Conservation (phyloP, 805 yeast genomes). For the Yarrowia deformans region DNA sequence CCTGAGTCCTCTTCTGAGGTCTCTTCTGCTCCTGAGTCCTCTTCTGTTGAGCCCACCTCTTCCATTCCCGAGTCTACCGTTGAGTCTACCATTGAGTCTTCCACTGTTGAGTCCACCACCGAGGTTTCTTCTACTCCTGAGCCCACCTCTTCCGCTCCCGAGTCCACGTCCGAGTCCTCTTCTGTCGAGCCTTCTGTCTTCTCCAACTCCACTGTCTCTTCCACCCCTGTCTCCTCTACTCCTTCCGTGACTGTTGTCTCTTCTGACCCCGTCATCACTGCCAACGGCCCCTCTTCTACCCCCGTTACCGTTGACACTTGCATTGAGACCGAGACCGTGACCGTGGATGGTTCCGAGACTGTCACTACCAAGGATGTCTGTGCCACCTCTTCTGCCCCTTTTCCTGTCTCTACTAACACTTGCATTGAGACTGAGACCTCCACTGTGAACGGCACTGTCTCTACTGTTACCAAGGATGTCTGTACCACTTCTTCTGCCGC, state of each 20-base stretch:
- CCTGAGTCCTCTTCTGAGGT: conserved; percentile 2
- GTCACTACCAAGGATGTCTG: conserved; percentile 6
- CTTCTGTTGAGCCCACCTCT: conserved; percentile 21
- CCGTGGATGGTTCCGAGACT: neutral
- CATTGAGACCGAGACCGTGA: neutral
- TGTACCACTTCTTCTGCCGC: neutral
- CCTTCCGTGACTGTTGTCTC: neutral
- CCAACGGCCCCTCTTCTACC: neutral
- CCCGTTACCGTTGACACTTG: neutral
- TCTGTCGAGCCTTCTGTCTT: neutral
- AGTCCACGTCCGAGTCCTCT: neutral
- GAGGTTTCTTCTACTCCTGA: neutral
- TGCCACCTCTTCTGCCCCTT: neutral
- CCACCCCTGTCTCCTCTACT: neutral
- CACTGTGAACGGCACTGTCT: neutral
- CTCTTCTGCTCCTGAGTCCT: conserved; percentile 1
- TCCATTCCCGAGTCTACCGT: conserved; percentile 8
- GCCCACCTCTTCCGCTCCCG: neutral
- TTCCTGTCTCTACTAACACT: no score
- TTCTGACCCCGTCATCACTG: neutral
- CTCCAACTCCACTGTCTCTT: no score
- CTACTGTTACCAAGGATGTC: conserved; percentile 5
- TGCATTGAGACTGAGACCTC: neutral
- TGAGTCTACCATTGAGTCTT: conserved; percentile 1
- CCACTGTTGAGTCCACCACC: neutral